phyloP scores from a whole-genome alignment of 1,284 basidiomycete species.

The Porogramme epimiltina region DNA sequence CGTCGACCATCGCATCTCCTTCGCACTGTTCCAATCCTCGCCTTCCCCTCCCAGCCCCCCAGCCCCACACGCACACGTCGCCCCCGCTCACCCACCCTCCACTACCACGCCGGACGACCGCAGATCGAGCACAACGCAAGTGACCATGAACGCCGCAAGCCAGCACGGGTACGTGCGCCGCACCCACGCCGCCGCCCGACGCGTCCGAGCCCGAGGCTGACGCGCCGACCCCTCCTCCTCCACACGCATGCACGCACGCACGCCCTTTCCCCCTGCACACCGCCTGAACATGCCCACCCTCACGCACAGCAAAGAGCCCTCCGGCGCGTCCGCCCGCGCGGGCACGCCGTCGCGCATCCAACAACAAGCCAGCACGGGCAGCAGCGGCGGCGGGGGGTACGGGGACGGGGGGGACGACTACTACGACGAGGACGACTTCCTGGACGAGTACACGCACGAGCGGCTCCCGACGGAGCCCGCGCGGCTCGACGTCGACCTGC shows the following conservation, averaged over 20 bases:
- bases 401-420: slow-evolving; percentile 7
- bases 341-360: slow-evolving; percentile 6
- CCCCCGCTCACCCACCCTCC: not conserved
- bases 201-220: too few species aligned
- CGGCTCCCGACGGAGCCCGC: slow-evolving; percentile 21
- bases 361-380: not conserved
- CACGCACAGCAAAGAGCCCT: slow-evolving; percentile 12
- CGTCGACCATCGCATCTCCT: slow-evolving; percentile 5
- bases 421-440: slow-evolving; percentile 12
- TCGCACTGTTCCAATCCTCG: not conserved
- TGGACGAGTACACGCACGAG: slow-evolving; percentile 15
- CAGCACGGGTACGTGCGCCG: slow-evolving; percentile 8
- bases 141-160: slow-evolving; percentile 7
- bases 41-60: slow-evolving; percentile 2
- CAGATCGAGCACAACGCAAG: not conserved
- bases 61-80: slow-evolving; percentile 1
- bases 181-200: slow-evolving; percentile 1
- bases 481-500: slow-evolving; percentile 50
- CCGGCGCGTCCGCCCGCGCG: slow-evolving; percentile 17
- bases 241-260: too few species aligned
- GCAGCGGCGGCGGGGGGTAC: not conserved
- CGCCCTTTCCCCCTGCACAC: too few species aligned
- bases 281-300: too few species aligned
- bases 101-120: slow-evolving; percentile 3
- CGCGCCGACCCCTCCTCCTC: too few species aligned